Percentiles rank a stretch among this genome's conserved stretches.
Evolutionary conservation across 176 grass and related monocot genomes (phyloP).

Genomic region (Alopecurus myosuroides): DNA sequence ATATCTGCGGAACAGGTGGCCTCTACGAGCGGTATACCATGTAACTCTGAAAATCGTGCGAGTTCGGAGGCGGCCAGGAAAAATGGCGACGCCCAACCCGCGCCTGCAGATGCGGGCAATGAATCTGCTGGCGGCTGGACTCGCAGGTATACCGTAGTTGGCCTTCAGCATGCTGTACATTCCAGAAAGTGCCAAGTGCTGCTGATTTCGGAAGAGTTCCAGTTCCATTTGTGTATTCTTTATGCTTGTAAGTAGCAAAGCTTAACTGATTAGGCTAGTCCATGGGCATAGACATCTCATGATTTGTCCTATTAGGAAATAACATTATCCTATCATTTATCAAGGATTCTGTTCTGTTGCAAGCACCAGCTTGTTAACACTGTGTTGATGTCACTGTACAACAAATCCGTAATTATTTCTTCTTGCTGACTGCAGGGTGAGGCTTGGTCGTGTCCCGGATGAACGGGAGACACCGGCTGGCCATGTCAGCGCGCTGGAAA

Average conservation of each 20-base stretch:
- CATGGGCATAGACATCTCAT: background rate
- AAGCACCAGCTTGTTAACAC: background rate
- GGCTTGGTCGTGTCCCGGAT: too few relatives aligned
- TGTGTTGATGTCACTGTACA: background rate
- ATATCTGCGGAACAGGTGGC: background rate
- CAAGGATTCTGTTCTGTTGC: background rate
- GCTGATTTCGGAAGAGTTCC: background rate
- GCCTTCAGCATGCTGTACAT: too few relatives aligned
- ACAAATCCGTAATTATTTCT: background rate
- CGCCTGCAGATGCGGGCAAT: background rate
- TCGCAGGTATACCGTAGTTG: too few relatives aligned
- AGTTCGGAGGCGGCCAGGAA: background rate
- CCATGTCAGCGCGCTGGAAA: too few relatives aligned
- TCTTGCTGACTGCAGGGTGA: background rate
- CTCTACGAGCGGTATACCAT: background rate
- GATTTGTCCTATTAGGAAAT: background rate
- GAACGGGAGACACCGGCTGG: too few relatives aligned
- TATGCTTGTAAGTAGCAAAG: background rate
- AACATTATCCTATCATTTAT: background rate
- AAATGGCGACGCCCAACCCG: background rate
- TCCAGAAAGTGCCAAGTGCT: background rate
- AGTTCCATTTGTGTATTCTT: background rate
- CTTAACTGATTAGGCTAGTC: background rate
- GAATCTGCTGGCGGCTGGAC: too few relatives aligned
- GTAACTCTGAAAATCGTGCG: background rate